Base-by-base conservation (phyloP, 345 rosid species). In the Hypericum perforatum region DNA sequence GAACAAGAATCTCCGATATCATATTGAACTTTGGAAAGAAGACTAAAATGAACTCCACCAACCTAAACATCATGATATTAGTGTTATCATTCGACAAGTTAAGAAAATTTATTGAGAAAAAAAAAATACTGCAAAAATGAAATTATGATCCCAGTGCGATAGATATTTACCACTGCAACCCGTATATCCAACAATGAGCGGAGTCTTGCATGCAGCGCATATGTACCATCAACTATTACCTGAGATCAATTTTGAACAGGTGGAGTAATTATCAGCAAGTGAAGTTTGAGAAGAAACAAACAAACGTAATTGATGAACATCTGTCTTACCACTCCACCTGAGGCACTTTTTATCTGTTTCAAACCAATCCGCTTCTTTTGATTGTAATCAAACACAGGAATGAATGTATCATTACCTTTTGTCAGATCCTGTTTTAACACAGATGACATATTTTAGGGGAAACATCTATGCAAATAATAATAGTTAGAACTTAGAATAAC, bases 11-110 rank as follows among this genome's bases (percentile, higher is more conserved):
- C 95, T 57, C 95, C 95, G 66, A 94, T 94, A 74, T 94, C 97
- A 44, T 84, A 89, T 64, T 73, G 90, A 69, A 94, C 97, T 72
- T 94, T 94, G 45, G 97, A 89, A 58, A 94, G 87, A 81, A 94
- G 99, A 61, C 89, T 94, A 70, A 94, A 94, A 79, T 94, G 94
- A 71, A 94, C 95, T 7, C 99, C 99, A 16, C 99, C 99, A 76
- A 94, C 95, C 99, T 89, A 72, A 71, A 45, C 60, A 60, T 45
- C 58, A 32, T 45, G 29, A 68, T 59, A 41, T 43, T 57, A 42
- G 16, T 39, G 59, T 45, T 43, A 62, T 22, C n/a, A 37, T 14
- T 41, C 12, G 16, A 11, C 50, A 39, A 37, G 12, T n/a, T 53
- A 45, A 16, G 41, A 6, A 37, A 43, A 71, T 54, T 9, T 57